These are phyloP conservation scores for Angophora floribunda DNA, from an alignment of 345 rosid species.

Conservation along the genomic window DNA sequence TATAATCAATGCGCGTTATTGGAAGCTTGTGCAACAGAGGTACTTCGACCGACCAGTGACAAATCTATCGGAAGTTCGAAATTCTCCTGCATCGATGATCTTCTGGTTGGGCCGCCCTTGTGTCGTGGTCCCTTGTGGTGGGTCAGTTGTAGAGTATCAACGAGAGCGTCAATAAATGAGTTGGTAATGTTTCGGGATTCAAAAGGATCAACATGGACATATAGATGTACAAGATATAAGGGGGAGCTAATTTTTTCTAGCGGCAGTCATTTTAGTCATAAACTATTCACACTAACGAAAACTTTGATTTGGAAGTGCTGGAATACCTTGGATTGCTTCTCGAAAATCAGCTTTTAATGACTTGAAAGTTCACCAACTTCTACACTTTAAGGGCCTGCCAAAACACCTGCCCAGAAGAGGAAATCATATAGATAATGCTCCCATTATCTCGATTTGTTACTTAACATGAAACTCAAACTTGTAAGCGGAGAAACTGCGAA, in stretches of 20 bases:
- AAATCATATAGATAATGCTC: background rate
- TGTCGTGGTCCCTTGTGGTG: background rate
- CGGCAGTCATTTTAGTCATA: background rate
- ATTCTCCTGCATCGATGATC: background rate
- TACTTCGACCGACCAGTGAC: background rate
- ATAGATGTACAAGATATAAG: background rate
- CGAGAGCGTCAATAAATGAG: background rate
- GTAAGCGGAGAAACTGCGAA: background rate
- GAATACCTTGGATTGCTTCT: background rate
- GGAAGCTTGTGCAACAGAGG: background rate
- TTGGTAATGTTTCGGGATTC: background rate
- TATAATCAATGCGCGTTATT: background rate
- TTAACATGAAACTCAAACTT: background rate
- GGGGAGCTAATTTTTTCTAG: background rate
- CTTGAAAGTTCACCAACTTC: background rate
- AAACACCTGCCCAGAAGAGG: background rate
- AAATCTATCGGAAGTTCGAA: background rate
- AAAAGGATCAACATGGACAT: background rate
- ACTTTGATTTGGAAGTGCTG: background rate
- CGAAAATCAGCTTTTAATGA: background rate
- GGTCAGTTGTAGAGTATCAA: background rate
- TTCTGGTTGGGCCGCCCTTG: background rate
- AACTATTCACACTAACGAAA: background rate
- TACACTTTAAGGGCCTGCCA: background rate
- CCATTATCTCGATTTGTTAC: background rate